These are phyloP conservation scores for Fraxinus latifolia DNA, from an alignment of 305 asterid genomes.

Conservation along the genomic window DNA sequence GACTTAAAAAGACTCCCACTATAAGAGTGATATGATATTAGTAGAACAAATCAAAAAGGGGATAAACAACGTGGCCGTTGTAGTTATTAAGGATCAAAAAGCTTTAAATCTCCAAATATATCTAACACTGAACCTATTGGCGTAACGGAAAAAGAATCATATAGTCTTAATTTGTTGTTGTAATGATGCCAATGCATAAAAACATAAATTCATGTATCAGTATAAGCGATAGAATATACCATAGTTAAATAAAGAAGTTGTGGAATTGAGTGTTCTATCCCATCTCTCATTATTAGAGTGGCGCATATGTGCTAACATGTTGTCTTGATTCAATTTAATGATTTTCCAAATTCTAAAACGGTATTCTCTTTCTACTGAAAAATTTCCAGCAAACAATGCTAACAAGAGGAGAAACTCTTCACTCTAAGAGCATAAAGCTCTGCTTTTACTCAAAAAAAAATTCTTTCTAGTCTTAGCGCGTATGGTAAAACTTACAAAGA, in stretches of 20 bases:
- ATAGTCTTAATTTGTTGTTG: neutral
- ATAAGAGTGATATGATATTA: neutral
- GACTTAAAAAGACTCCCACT: neutral
- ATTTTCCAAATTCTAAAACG: neutral
- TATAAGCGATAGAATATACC: neutral
- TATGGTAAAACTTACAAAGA: neutral
- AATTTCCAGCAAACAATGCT: neutral
- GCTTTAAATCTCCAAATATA: neutral
- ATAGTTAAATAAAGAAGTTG: neutral
- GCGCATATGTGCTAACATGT: neutral
- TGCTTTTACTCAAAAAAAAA: neutral
- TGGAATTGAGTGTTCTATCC: neutral
- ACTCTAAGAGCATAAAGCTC: neutral
- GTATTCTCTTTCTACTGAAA: neutral
- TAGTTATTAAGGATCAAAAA: neutral
- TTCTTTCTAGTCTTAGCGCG: neutral
- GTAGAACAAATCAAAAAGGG: neutral
- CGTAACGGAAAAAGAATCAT: neutral
- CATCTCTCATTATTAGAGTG: neutral
- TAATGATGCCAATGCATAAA: neutral
- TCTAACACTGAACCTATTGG: neutral
- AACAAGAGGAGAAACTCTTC: neutral
- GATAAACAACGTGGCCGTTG: neutral
- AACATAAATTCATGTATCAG: neutral
- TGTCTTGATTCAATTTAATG: neutral